These are phyloP conservation scores for Lipomyces spencermartinsiae DNA, from an alignment of 805 yeast species.

Conservation along the genomic window DNA sequence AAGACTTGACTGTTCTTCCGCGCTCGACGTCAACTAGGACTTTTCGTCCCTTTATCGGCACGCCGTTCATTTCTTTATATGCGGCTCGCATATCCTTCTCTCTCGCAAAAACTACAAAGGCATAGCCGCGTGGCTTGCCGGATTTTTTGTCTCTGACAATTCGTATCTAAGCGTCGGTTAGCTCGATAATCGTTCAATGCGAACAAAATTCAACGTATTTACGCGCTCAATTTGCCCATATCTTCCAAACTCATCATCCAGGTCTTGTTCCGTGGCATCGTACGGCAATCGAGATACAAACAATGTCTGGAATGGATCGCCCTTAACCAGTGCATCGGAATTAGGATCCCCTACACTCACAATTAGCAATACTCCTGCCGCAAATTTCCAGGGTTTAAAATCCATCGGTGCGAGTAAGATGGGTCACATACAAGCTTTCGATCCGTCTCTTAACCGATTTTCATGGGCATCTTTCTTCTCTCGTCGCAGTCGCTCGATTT, in stretches of 20 bases:
- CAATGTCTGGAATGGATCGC: constrained; percentile 80
- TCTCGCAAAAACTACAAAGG: constrained; percentile 72
- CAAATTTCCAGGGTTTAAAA: not conserved
- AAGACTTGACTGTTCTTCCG: constrained; percentile 47
- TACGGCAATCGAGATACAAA: constrained; percentile 79
- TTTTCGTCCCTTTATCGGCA: constrained; percentile 58
- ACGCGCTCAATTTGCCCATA: constrained; percentile 74
- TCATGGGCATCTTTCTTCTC: constrained; percentile 42
- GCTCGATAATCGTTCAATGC: not conserved
- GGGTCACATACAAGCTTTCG: constrained; percentile 41
- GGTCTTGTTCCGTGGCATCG: constrained; percentile 66
- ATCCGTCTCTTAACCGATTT: constrained; percentile 48
- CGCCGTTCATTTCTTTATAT: constrained; percentile 61
- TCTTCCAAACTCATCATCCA: constrained; percentile 63
- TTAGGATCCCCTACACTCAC: constrained; percentile 57
- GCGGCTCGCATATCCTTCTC: constrained; percentile 69
- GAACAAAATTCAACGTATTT: constrained; percentile 30
- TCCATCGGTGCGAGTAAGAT: not conserved
- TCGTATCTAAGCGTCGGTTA: constrained; percentile 47
- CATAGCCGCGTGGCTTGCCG: constrained; percentile 79
- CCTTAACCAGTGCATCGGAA: constrained; percentile 61
- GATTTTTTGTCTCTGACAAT: constrained; percentile 61
- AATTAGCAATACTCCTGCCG: not conserved
- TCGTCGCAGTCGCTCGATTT: constrained; percentile 38
- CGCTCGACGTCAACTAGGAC: constrained; percentile 53